phyloP scores from a whole-genome alignment of 768 basidiomycete species.

The Pleurotus ostreatus region DNA sequence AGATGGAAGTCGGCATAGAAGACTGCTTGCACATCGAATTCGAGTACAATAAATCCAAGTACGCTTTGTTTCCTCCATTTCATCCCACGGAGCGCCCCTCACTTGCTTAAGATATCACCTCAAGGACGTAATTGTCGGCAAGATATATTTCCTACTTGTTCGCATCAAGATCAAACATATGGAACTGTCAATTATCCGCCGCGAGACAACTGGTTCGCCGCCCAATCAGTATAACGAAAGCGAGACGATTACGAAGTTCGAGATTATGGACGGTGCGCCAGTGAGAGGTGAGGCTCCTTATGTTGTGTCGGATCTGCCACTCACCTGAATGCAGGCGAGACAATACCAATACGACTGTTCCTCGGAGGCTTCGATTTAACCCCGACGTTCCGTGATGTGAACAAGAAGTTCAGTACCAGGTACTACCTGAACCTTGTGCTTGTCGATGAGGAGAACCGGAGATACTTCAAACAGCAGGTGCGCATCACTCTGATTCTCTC shows the following conservation, averaged over 20 bases:
- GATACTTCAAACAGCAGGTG: constrained; percentile 97
- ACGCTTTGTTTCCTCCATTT: constrained; percentile 22
- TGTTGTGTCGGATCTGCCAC: neutral
- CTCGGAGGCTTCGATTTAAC: constrained; percentile 98
- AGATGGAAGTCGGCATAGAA: constrained; percentile 99
- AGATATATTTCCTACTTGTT: constrained; percentile 98
- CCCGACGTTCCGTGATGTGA: constrained; percentile 97
- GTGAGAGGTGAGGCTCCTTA: constrained; percentile 65
- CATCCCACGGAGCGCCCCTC: neutral
- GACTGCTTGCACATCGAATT: constrained; percentile 99
- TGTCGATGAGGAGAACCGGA: constrained; percentile 95
- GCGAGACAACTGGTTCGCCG: constrained; percentile 94
- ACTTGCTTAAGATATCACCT: constrained; percentile 76
- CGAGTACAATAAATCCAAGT: constrained; percentile 99
- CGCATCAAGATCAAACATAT: constrained; percentile 99
- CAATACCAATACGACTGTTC: constrained; percentile 96
- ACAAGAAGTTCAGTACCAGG: constrained; percentile 97
- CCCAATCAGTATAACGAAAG: constrained; percentile 99
- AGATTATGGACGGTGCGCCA: constrained; percentile 98
- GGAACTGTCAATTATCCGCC: constrained; percentile 96
- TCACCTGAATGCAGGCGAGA: constrained; percentile 66
- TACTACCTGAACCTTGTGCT: constrained; percentile 98
- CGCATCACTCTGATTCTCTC: constrained; percentile 11
- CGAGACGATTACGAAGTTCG: constrained; percentile 98
- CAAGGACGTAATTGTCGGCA: constrained; percentile 98